phyloP scores from a whole-genome alignment of 768 basidiomycete genomes.

The Pholiota microspora region DNA sequence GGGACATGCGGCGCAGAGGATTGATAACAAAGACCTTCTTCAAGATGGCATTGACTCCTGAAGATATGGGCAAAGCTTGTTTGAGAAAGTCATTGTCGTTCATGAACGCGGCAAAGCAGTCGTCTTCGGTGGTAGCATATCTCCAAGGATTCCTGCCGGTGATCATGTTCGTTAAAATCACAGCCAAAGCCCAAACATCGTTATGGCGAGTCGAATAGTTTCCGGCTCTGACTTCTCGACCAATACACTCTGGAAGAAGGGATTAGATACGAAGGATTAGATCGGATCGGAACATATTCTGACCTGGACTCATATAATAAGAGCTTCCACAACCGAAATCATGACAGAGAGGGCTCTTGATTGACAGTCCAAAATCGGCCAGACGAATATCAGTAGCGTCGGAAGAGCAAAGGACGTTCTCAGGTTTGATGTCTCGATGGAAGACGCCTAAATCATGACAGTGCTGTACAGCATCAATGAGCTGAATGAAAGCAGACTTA shows the following conservation, averaged over 20 bases:
- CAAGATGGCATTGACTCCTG: conserved; percentile 61
- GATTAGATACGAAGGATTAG: neutral
- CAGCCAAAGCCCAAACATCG: conserved; percentile 74
- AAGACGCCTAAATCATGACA: conserved; percentile 71
- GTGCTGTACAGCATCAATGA: conserved; percentile 75
- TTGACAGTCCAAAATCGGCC: conserved; percentile 79
- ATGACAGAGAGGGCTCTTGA: conserved; percentile 37
- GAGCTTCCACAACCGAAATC: conserved; percentile 61
- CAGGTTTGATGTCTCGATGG: conserved; percentile 88
- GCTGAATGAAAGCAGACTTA: conserved; percentile 69
- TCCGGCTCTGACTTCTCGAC: conserved; percentile 39
- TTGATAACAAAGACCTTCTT: conserved; percentile 72
- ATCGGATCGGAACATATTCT: conserved; percentile 9
- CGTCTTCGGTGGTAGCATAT: conserved; percentile 63
- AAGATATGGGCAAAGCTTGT: conserved; percentile 71
- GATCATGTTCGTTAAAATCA: conserved; percentile 83
- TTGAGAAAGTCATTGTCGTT: conserved; percentile 62
- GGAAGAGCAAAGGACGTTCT: conserved; percentile 65
- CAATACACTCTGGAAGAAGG: conserved; percentile 53
- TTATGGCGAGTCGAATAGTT: conserved; percentile 58
- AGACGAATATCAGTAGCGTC: conserved; percentile 55
- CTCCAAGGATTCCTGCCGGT: conserved; percentile 80
- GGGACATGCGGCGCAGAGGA: conserved; percentile 57
- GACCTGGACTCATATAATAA: conserved; percentile 73
- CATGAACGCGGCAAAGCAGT: conserved; percentile 64